Base-by-base conservation (phyloP, 257 asterid genomes). In the Phtheirospermum japonicum region DNA sequence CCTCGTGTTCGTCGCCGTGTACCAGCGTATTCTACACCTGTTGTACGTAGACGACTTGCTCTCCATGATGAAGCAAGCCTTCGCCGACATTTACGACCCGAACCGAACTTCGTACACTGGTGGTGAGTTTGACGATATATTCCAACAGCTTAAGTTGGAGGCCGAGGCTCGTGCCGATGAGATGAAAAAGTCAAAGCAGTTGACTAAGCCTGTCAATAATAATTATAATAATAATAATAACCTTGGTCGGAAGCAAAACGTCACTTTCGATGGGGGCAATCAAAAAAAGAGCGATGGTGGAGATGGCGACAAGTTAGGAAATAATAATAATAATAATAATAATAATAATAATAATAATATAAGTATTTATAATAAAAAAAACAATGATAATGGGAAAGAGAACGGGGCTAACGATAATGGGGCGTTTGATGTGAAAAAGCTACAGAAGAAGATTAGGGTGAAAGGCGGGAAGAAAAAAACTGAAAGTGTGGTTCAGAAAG, bases 1-100 rank as follows among this genome's bases (percentile, higher is more conserved):
- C 59, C 83, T 93, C 23, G 95, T 93, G n/a, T 93, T 93, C 67
- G 97, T 93, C 67, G 99, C 99, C 49, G 94, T 89, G 60, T 93
- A 89, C 75, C 97, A 93, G 80, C 79, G 86, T 12, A 80, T 93
- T 63, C 92, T 93, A 75, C 89, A 93, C 79, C 97, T 93, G 66
- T 63, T 87, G 79, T 89, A 93, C 58, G 97, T 93, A 40, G 97
- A 93, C 64, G 96, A 93, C 37, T 75, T 93, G 77, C 96, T 93
- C n/a, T 75, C 87, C 33, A 80, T 79, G 97, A 92, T 93, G 53
- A 93, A 87, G 82, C 78, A 65, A 56, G 86, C 79, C 74, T 93
- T 93, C 78, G 80, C 92, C 0, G 75, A 69, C 67, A 71, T 89
- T 54, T 93, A 86, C 70, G 96, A 93, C 65, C 89, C 91, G 0